phyloP scores from a whole-genome alignment of 2,329 filamentous ascomycete species.

The Colletotrichum tamarilloi region DNA sequence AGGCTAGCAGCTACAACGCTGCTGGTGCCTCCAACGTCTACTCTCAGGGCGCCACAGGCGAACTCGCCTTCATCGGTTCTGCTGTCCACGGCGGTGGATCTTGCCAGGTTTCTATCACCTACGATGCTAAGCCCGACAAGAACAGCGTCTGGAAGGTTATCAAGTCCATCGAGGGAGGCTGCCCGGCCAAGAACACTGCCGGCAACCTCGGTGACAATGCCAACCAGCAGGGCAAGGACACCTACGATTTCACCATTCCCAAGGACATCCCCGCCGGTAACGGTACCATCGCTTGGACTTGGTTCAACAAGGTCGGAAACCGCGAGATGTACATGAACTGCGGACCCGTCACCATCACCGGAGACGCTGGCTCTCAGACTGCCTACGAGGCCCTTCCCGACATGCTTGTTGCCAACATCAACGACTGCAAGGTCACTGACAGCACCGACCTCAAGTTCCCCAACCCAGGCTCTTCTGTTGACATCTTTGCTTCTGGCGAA shows the following conservation, averaged over 20 bases:
- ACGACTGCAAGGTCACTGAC: too few species aligned
- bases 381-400: conserved; percentile 74
- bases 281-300: conserved; percentile 89
- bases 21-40: conserved; percentile 67
- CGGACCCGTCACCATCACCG: conserved; percentile 76
- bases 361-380: conserved; percentile 57
- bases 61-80: conserved; percentile 75
- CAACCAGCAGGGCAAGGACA: conserved; percentile 57
- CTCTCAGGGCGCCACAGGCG: conserved; percentile 66
- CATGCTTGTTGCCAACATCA: conserved; percentile 75
- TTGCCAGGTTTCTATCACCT: conserved; percentile 89
- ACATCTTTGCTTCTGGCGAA: too few species aligned
- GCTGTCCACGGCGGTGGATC: conserved; percentile 92
- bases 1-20: conserved; percentile 62
- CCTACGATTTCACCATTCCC: conserved; percentile 79
- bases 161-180: conserved; percentile 87
- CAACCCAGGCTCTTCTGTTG: too few species aligned
- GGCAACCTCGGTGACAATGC: conserved; percentile 70
- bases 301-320: conserved; percentile 94
- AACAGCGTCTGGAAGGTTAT: conserved; percentile 87
- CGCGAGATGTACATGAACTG: conserved; percentile 99
- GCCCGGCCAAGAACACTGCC: conserved; percentile 68
- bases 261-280: conserved; percentile 77
- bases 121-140: conserved; percentile 75
- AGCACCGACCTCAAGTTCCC: too few species aligned